These are phyloP conservation scores for Colletotrichum viniferum DNA, from an alignment of 2,329 filamentous ascomycete species.

Conservation along the genomic window DNA sequence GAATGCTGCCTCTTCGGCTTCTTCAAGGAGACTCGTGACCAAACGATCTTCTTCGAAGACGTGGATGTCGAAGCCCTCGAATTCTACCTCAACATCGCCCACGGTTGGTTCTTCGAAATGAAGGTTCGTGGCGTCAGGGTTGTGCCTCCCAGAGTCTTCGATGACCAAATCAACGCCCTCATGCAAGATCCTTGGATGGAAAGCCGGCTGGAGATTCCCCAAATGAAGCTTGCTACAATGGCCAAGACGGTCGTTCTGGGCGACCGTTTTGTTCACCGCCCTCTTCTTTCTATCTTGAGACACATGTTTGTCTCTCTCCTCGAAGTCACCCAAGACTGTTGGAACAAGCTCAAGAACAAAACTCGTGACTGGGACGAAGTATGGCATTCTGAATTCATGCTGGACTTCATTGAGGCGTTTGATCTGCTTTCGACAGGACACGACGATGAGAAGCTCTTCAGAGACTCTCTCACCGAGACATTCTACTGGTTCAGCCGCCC, in stretches of 20 bases:
- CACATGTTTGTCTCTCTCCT: constrained; percentile 9
- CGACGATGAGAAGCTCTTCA: constrained; percentile 5
- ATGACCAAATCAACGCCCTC: neutral
- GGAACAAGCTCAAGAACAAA: neutral
- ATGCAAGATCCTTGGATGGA: neutral
- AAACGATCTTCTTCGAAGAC: neutral
- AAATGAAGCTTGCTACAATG: neutral
- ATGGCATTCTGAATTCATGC: neutral
- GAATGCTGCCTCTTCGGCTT: constrained; percentile 3
- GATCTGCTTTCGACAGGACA: neutral
- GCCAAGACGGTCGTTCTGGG: neutral
- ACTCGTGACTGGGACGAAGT: neutral
- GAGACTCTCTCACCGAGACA: constrained; percentile 4
- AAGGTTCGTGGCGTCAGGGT: neutral
- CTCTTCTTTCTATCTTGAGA: constrained; percentile 5
- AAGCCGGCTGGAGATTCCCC: neutral
- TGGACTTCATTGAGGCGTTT: constrained; percentile 5
- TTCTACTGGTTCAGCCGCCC: constrained; percentile 5
- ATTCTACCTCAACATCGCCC: constrained; percentile 1
- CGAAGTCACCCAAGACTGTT: neutral
- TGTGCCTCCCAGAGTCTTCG: neutral
- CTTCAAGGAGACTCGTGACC: neutral
- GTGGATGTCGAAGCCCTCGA: neutral
- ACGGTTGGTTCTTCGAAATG: constrained; percentile 18
- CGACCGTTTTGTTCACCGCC: constrained; percentile 12